Evolutionary conservation across 2,329 filamentous ascomycete species (phyloP).

Genomic region (Aspergillus transmontanensis): DNA sequence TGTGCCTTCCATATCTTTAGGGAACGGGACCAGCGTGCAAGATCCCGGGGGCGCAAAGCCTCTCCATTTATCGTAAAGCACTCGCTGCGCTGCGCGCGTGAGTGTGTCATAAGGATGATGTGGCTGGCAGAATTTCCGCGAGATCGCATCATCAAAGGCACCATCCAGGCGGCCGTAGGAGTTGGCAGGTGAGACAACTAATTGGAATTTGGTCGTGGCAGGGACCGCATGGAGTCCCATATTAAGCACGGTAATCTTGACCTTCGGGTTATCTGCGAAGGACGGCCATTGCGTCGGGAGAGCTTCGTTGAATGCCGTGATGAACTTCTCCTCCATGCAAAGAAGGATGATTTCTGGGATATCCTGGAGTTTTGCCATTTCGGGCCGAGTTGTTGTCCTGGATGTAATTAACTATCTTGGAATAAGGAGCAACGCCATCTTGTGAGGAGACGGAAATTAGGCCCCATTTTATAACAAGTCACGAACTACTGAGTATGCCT

Average conservation of each 20-base stretch:
- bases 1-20: constrained; percentile 37
- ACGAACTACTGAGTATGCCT: background rate
- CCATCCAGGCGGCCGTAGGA: constrained; percentile 59
- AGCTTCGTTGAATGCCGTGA: constrained; percentile 45
- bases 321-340: constrained; percentile 43
- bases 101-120: constrained; percentile 50
- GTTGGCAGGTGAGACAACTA: constrained; percentile 58
- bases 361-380: constrained; percentile 24
- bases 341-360: constrained; percentile 48
- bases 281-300: constrained; percentile 34
- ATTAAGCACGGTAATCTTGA: constrained; percentile 41
- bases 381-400: background rate
- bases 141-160: constrained; percentile 59
- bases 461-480: background rate
- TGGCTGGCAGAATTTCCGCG: constrained; percentile 49
- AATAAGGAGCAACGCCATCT: background rate
- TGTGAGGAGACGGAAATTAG: background rate
- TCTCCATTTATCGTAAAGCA: constrained; percentile 51
- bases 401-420: background rate
- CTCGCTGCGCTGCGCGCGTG: constrained; percentile 48
- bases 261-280: constrained; percentile 31
- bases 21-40: constrained; percentile 53
- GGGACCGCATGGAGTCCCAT: constrained; percentile 44
- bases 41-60: constrained; percentile 56
- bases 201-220: constrained; percentile 44